These are phyloP conservation scores for Penicillium coprophilum DNA, from an alignment of 495 filamentous ascomycete species.

Conservation along the genomic window DNA sequence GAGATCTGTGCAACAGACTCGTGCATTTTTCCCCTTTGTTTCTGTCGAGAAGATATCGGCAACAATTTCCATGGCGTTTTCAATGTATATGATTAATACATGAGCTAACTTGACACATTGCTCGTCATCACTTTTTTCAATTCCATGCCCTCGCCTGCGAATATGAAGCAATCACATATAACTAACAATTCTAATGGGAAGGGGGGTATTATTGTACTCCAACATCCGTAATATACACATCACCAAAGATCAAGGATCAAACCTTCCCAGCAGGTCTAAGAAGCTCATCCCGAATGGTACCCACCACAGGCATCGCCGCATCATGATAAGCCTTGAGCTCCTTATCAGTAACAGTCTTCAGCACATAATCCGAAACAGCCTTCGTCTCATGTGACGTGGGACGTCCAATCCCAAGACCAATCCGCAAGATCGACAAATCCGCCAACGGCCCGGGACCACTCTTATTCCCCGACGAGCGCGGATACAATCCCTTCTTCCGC, in stretches of 20 bases:
- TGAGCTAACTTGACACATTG: slow-evolving; percentile 1
- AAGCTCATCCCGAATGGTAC: slow-evolving; percentile 48
- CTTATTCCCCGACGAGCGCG: background rate
- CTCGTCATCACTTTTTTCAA: slow-evolving; percentile 1
- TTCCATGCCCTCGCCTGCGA: background rate
- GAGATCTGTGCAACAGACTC: background rate
- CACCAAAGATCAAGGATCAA: background rate
- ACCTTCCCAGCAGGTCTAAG: slow-evolving; percentile 19
- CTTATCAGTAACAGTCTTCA: slow-evolving; percentile 56
- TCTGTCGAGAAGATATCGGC: background rate
- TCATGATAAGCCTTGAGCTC: slow-evolving; percentile 52
- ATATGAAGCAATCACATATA: background rate
- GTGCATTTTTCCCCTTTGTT: slow-evolving; percentile 10
- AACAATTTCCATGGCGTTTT: slow-evolving; percentile 7
- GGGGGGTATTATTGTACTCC: background rate
- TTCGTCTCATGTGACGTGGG: slow-evolving; percentile 55
- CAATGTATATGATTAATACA: slow-evolving; percentile 17
- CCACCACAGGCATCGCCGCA: slow-evolving; percentile 51
- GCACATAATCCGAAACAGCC: slow-evolving; percentile 65
- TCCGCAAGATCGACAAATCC: slow-evolving; percentile 45
- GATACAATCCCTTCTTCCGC: slow-evolving; percentile 34
- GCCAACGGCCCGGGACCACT: background rate
- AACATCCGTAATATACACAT: background rate
- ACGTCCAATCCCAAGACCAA: slow-evolving; percentile 73
- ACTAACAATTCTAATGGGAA: background rate